These are phyloP conservation scores for Jamesozyma rosinii DNA, from an alignment of 805 yeast genomes.

Conservation along the genomic window DNA sequence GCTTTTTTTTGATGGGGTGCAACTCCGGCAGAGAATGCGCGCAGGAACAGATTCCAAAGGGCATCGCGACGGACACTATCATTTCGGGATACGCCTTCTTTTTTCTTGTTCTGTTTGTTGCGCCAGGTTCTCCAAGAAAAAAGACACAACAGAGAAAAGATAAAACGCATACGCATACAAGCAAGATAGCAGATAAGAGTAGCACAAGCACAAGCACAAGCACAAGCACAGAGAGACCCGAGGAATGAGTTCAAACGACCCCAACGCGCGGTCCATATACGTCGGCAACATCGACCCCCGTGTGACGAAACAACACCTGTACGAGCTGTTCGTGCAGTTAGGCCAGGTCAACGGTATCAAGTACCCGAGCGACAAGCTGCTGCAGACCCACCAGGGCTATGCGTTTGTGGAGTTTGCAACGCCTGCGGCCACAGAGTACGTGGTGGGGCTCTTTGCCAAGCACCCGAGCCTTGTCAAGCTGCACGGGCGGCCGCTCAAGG, in stretches of 20 bases:
- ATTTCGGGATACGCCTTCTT: too few relatives aligned
- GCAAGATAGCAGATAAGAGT: too few relatives aligned
- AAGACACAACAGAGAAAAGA: too few relatives aligned
- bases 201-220: too few relatives aligned
- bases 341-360: constrained; percentile 66
- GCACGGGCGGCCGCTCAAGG: constrained; percentile 50
- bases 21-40: too few relatives aligned
- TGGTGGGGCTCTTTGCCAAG: constrained; percentile 45
- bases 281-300: constrained; percentile 75
- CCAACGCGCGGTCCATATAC: constrained; percentile 34
- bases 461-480: constrained; percentile 35
- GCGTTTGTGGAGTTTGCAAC: constrained; percentile 72
- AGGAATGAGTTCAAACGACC: not conserved
- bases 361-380: constrained; percentile 71
- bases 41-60: too few relatives aligned
- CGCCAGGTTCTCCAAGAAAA: too few relatives aligned
- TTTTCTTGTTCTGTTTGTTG: too few relatives aligned
- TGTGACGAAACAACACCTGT: constrained; percentile 61
- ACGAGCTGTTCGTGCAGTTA: constrained; percentile 77
- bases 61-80: too few relatives aligned
- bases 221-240: not conserved
- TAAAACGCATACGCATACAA: too few relatives aligned
- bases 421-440: constrained; percentile 61
- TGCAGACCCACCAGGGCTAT: constrained; percentile 69
- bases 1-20: too few relatives aligned